Conservation (phyloP, 2,329 filamentous ascomycete species). For the Sclerotinia sclerotiorum region DNA sequence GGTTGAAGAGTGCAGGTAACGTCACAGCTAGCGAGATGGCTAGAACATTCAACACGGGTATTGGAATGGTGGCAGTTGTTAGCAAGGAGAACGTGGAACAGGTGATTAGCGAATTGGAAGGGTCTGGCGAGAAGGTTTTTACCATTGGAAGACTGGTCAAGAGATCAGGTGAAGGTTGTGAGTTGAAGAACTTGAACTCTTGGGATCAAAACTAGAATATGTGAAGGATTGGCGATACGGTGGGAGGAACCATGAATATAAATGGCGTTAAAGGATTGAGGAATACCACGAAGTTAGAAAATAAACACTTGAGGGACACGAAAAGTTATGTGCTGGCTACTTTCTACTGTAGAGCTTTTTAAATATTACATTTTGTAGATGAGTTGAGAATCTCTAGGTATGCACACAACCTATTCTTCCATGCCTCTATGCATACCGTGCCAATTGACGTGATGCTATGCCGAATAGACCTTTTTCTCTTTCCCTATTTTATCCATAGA, state of each 20-base stretch:
- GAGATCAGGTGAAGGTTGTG: conserved; percentile 58
- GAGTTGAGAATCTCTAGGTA: conserved; percentile 18
- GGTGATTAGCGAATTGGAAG: conserved; percentile 60
- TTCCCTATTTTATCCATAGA: not conserved
- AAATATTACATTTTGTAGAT: conserved; percentile 11
- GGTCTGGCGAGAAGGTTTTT: conserved; percentile 73
- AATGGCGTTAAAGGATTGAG: conserved; percentile 12
- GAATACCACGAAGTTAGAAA: conserved; percentile 12
- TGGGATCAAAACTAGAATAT: conserved; percentile 33
- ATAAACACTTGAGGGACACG: not conserved
- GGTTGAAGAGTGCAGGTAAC: conserved; percentile 74
- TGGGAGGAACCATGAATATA: not conserved
- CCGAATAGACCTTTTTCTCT: not conserved
- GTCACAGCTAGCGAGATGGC: conserved; percentile 79
- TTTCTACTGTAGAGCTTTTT: not conserved
- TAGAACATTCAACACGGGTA: conserved; percentile 88
- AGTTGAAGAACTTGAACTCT: conserved; percentile 55
- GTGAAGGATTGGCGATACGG: not conserved
- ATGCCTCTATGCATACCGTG: conserved; percentile 1
- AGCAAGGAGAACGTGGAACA: conserved; percentile 60
- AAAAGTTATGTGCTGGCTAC: not conserved
- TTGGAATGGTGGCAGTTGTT: conserved; percentile 92
- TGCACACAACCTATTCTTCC: not conserved
- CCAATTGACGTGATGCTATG: not conserved
- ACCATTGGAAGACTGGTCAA: conserved; percentile 70